Evolutionary conservation across 345 rosid genomes (phyloP).

Genomic region (Lumnitzera racemosa): DNA sequence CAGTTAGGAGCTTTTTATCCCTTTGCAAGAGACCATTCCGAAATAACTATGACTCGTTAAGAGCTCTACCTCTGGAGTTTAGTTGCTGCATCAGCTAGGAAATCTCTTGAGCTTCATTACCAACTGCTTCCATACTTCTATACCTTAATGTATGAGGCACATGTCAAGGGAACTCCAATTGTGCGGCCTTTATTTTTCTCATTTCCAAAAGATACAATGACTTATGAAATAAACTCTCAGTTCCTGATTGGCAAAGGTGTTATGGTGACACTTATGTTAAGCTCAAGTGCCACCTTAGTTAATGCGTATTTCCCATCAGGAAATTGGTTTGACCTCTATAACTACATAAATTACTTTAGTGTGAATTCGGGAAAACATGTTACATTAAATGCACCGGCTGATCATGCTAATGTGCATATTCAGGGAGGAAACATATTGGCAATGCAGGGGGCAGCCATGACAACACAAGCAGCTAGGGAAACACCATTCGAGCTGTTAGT

Average conservation of each 20-base stretch:
- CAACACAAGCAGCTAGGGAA: conserved; percentile 41
- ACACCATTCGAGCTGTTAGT: conserved; percentile 50
- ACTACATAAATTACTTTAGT: conserved; percentile 34
- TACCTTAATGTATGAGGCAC: conserved; percentile 64
- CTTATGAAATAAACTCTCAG: conserved; percentile 42
- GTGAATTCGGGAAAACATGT: conserved; percentile 24
- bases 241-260: conserved; percentile 55
- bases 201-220: conserved; percentile 42
- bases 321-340: conserved; percentile 65
- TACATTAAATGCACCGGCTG: conserved; percentile 41
- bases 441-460: conserved; percentile 65
- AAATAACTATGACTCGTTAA: conserved; percentile 19
- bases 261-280: conserved; percentile 51
- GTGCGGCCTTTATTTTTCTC: conserved; percentile 77
- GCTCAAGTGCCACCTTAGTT: conserved; percentile 22
- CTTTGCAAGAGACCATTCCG: conserved; percentile 70
- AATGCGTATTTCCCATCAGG: conserved; percentile 62
- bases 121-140: conserved; percentile 58
- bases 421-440: conserved; percentile 56
- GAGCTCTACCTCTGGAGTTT: conserved; percentile 80
- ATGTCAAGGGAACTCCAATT: conserved; percentile 49
- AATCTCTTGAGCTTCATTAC: conserved; percentile 61
- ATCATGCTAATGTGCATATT: conserved; percentile 55
- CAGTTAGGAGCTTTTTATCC: conserved; percentile 88
- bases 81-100: conserved; percentile 55